phyloP scores from a whole-genome alignment of 2,329 filamentous ascomycete species.

The Botrytis medusae region DNA sequence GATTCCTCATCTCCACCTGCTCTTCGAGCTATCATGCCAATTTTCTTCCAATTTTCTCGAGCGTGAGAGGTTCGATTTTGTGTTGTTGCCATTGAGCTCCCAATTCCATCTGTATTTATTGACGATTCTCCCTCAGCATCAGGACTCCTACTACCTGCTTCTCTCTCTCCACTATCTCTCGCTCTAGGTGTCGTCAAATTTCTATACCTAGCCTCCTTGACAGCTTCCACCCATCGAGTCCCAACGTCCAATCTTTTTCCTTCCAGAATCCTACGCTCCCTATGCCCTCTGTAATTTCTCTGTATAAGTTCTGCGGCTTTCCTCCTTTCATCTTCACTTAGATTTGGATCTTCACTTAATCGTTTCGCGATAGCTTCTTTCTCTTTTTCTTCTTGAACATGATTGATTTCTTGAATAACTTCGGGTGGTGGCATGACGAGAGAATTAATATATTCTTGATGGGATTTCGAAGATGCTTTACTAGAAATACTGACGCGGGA shows the following conservation, averaged over 20 bases:
- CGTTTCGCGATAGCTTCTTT: constrained; percentile 32
- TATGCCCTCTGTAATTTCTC: constrained; percentile 76
- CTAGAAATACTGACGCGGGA: constrained; percentile 32
- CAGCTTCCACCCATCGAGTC: constrained; percentile 44
- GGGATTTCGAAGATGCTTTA: constrained; percentile 28
- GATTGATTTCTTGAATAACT: constrained; percentile 50
- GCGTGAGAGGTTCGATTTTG: constrained; percentile 42
- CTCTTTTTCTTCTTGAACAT: constrained; percentile 47
- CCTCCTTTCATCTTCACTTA: constrained; percentile 43
- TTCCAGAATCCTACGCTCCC: constrained; percentile 66
- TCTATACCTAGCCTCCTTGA: constrained; percentile 57
- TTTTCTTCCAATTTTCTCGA: constrained; percentile 73
- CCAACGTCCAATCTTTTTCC: constrained; percentile 58
- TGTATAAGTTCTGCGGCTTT: constrained; percentile 60
- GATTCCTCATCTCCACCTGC: constrained; percentile 66
- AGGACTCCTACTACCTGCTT: constrained; percentile 19
- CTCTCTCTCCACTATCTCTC: constrained; percentile 27
- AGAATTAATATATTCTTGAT: constrained; percentile 39
- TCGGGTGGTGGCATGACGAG: constrained; percentile 35
- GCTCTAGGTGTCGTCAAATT: constrained; percentile 49
- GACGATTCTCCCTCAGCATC: constrained; percentile 33
- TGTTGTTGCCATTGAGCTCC: neutral
- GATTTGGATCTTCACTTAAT: constrained; percentile 35
- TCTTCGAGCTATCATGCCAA: constrained; percentile 66
- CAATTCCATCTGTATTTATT: constrained; percentile 24